Base-by-base conservation (phyloP, 106 monocot species). In the Triglochin maritima region DNA sequence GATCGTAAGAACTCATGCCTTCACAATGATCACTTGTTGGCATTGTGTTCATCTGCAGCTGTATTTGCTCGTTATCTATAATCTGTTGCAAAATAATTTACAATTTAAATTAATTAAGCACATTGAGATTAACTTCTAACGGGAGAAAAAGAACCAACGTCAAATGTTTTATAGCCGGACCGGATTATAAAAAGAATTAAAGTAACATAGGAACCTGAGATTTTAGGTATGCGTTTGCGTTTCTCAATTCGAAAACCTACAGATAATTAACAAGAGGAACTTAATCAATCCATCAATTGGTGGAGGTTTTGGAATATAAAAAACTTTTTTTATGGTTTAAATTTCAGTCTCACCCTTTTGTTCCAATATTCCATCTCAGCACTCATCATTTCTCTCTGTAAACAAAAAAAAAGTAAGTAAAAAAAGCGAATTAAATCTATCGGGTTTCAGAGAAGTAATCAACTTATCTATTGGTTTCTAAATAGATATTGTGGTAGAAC, bases 351-450 rank as follows among this genome's bases (percentile, higher is more conserved):
- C 41, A 67, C 67, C 53, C 51, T 67, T 67, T 67, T 67, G 52
- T 42, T 29, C 67, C 51, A 52, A 53, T 42, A 53, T 47, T 67
- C 67, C 17, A 67, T 67, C 52, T 67, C 67, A 53, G 67, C 67
- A 52, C 43, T 41, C 53, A 67, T 15, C 42, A 67, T 7, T 54
- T 67, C 67, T 41, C 10, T 13, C 67, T 67, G 12, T 44, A n/a
- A 48, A 45, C 9, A 17, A 47, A 46, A 14, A 14, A 49, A 2
- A 47, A 1, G 45, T 8, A 66, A 14, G 41, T 17, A 52, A 29
- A 29, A 29, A 29, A 29, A 29, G 29, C 9, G 46, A 11, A 44
- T 61, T 10, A 41, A 41, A 61, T 61, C 9, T 3, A 61, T 10
- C 2, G 44, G 9, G 4, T 42, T 8, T 44, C 8, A 7, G 10